A percentile compares a stretch with the other conserved stretches of the same genome.
phyloP scores from a whole-genome alignment of 2,329 filamentous ascomycete species.

The Neocucurbitaria cava region DNA sequence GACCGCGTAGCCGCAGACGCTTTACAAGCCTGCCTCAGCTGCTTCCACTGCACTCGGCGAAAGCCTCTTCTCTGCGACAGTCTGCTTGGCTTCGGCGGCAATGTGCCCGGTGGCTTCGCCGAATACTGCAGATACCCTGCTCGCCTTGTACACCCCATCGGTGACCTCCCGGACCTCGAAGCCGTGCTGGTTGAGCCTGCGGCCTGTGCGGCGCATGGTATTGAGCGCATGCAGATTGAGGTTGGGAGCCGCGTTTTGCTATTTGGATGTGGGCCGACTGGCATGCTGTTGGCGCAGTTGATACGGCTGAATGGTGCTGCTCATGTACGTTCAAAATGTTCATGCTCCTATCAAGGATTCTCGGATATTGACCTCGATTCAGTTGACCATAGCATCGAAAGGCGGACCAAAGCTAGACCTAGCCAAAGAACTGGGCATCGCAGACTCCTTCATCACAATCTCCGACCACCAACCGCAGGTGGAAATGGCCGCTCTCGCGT shows the following conservation, averaged over 20 bases:
- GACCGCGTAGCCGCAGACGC: conserved; percentile 69
- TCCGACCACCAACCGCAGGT: conserved; percentile 30
- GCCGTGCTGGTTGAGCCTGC: conserved; percentile 74
- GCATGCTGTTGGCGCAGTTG: conserved; percentile 69
- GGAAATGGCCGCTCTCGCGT: conserved; percentile 68
- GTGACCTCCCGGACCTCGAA: conserved; percentile 71
- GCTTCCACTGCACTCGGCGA: conserved; percentile 75
- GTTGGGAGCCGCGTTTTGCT: conserved; percentile 70
- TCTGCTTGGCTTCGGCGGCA: conserved; percentile 72
- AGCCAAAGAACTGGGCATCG: conserved; percentile 59
- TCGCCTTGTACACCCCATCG: conserved; percentile 68
- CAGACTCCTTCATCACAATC: conserved; percentile 57
- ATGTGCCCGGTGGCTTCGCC: conserved; percentile 74
- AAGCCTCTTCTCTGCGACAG: conserved; percentile 73
- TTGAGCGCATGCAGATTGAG: conserved; percentile 72
- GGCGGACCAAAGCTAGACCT: conserved; percentile 74
- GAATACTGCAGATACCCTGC: conserved; percentile 69
- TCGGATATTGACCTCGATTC: background rate
- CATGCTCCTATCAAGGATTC: too few species aligned
- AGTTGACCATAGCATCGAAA: conserved; percentile 70
- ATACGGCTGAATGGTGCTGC: conserved; percentile 71
- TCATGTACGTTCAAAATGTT: conserved; percentile 50
- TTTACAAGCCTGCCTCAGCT: conserved; percentile 72
- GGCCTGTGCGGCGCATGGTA: conserved; percentile 73
- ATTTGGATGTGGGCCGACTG: conserved; percentile 72